These are phyloP conservation scores for Sugiyamaella novakii DNA, from an alignment of 1,139 yeast species.

Conservation along the genomic window DNA sequence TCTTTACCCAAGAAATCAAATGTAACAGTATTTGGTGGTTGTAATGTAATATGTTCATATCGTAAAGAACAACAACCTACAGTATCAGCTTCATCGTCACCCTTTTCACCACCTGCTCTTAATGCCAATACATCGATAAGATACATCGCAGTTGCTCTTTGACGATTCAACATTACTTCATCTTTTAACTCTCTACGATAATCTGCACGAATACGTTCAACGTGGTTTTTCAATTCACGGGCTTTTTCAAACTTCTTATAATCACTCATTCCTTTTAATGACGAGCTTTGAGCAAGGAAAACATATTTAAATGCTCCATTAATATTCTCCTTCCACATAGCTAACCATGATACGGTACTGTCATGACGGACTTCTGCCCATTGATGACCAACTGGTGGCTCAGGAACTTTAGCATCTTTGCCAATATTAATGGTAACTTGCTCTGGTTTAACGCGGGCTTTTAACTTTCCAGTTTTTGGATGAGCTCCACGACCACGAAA, in stretches of 20 bases:
- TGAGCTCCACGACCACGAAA: slow-evolving; percentile 97
- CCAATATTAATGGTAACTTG: slow-evolving; percentile 85
- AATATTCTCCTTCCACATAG: slow-evolving; percentile 95
- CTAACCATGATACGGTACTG: slow-evolving; percentile 91
- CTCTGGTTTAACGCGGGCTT: slow-evolving; percentile 76
- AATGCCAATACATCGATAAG: slow-evolving; percentile 91
- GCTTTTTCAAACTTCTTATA: slow-evolving; percentile 92
- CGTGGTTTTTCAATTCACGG: slow-evolving; percentile 72
- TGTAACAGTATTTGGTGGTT: slow-evolving; percentile 84
- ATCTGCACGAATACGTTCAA: slow-evolving; percentile 73
- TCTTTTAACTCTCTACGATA: slow-evolving; percentile 72
- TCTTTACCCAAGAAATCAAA: slow-evolving; percentile 97
- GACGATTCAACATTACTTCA: slow-evolving; percentile 80
- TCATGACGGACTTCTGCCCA: slow-evolving; percentile 94
- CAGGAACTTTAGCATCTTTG: slow-evolving; percentile 69
- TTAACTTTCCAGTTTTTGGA: slow-evolving; percentile 88
- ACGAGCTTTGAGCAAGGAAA: slow-evolving; percentile 86
- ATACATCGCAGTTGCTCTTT: slow-evolving; percentile 92
- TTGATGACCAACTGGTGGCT: slow-evolving; percentile 80
- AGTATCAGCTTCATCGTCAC: slow-evolving; percentile 97
- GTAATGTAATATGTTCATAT: slow-evolving; percentile 82
- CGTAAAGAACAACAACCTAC: slow-evolving; percentile 96
- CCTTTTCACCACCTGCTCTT: slow-evolving; percentile 98
- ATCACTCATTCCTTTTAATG: slow-evolving; percentile 89
- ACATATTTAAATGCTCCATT: slow-evolving; percentile 84